These are phyloP conservation scores for Suhomyces pyralidae DNA, from an alignment of 805 yeast species.

Conservation along the genomic window DNA sequence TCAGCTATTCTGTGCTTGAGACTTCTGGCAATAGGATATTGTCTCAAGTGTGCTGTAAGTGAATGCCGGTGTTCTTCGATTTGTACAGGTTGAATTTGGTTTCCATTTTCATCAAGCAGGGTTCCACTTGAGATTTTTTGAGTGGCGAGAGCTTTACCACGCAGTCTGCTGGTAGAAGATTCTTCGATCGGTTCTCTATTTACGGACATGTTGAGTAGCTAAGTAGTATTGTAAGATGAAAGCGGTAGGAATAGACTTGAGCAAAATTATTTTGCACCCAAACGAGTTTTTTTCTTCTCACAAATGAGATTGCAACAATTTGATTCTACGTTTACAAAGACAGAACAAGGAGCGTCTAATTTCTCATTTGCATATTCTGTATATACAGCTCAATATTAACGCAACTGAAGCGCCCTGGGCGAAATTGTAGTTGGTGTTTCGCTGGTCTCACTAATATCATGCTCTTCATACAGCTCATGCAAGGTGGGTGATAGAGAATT, in stretches of 20 bases:
- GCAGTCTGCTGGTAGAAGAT: background rate
- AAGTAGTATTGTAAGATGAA: background rate
- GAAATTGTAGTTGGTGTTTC: background rate
- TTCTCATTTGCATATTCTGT: background rate
- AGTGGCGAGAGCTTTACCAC: background rate
- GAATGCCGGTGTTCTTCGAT: slow-evolving; percentile 1
- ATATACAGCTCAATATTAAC: background rate
- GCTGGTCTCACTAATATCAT: background rate
- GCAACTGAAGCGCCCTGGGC: background rate
- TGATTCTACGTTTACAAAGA: background rate
- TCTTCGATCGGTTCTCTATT: background rate
- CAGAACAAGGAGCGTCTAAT: background rate
- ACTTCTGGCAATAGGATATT: slow-evolving; percentile 7
- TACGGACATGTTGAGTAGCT: background rate
- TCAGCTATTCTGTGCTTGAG: background rate
- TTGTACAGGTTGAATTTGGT: background rate
- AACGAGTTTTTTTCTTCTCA: background rate
- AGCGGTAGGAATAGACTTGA: background rate
- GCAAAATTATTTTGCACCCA: background rate
- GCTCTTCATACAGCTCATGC: background rate
- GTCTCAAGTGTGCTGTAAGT: slow-evolving; percentile 1
- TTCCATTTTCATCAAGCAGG: background rate
- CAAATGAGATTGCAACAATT: background rate
- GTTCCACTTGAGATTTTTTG: background rate
- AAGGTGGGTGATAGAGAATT: background rate